Conservation (phyloP, 1,139 yeast species). For the Pichia inconspicua region DNA sequence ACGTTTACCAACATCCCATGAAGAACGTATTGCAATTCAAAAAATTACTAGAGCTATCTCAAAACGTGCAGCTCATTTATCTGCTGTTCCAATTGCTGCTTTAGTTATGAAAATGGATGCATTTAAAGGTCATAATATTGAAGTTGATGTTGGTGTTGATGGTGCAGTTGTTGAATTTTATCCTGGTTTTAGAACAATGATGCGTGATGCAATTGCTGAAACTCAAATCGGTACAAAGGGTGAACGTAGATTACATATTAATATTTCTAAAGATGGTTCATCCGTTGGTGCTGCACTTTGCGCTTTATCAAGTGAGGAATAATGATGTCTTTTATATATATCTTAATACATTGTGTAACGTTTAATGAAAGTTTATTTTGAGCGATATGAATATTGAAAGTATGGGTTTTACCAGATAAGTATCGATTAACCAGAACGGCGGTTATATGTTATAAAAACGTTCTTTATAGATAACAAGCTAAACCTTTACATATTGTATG, state of each 20-base stretch:
- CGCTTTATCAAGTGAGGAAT: conserved; percentile 37
- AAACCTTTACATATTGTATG: too few species aligned
- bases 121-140: conserved; percentile 43
- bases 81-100: conserved; percentile 87
- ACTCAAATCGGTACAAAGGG: conserved; percentile 68
- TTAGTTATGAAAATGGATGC: conserved; percentile 52
- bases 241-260: conserved; percentile 60
- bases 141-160: conserved; percentile 87
- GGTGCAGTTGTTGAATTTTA: conserved; percentile 90
- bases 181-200: conserved; percentile 73
- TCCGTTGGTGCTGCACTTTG: conserved; percentile 96
- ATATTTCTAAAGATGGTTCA: conserved; percentile 87
- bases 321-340: too few species aligned
- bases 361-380: too few species aligned
- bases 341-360: too few species aligned
- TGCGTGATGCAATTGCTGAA: conserved; percentile 65
- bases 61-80: conserved; percentile 73
- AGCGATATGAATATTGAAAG: too few species aligned
- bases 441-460: too few species aligned
- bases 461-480: too few species aligned
- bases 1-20: conserved; percentile 57
- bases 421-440: too few species aligned
- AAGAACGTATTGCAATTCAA: conserved; percentile 68
- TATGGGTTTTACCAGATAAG: too few species aligned
- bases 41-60: conserved; percentile 69